Evolutionary conservation across 1,284 basidiomycete species (phyloP), one percentile per base, ranked within the genome.

Genomic region (Cutaneotrichosporon cutaneum): DNA sequence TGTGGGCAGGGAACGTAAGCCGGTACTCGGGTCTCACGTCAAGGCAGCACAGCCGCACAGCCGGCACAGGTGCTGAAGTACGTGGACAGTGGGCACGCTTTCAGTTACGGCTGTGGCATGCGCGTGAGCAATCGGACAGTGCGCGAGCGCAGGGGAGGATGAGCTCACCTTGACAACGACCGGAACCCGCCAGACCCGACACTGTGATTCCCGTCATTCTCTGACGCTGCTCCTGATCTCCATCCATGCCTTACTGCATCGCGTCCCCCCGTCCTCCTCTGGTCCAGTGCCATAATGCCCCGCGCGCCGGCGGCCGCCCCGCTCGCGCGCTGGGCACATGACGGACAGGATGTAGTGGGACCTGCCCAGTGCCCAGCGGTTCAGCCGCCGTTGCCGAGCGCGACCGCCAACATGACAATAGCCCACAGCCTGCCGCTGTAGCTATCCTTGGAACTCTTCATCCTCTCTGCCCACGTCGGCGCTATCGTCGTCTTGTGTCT

Each of bases 371-470:
- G n/a, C 39, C 39, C 39, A 44, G 39, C 16, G n/a, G 44, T 45
- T 24, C 47, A 36, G n/a, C 52, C 21, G 52, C 52, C 52, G 52
- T 54, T 54, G 52, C 35, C 33, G 52, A 54, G 52, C 52, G 52
- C 52, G 52, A 54, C 52, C 8, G 30, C 11, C 21, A 21, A 22
- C 9, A 50, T 50, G 47, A 16, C 47, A 27, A 50, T 26, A 26
- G 8, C 5, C 14, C 6, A 39, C 14, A 39, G 13, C 11, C 32
- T 33, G 7, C 11, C 14, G 14, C 9, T 24, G 13, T 16, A 18
- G 47, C 24, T 27, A 50, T 50, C 47, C 47, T 50, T 50, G 22
- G 47, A 27, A 50, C 33, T 33, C 33, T 13, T 35, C 33, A 9
- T 36, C 33, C 35, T n/a, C 32, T 52, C 26, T 33, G 18, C 21